Conservation (phyloP, 495 filamentous ascomycete genomes). For the Hypoxylon subgilvum region DNA sequence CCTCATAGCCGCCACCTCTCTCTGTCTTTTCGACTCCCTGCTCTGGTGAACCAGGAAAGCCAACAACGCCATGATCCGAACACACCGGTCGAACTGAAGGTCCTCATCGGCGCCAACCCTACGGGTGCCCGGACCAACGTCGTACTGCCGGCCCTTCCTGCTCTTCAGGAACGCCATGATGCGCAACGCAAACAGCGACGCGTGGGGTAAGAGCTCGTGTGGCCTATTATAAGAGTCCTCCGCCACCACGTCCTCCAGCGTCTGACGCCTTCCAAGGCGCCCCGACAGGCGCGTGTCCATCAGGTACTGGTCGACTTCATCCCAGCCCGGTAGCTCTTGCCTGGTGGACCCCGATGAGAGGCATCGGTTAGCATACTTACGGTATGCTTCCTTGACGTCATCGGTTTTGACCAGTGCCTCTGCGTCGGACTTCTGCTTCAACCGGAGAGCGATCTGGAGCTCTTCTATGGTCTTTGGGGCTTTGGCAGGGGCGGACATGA, state of each 20-base stretch:
- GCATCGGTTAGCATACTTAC: constrained; percentile 23
- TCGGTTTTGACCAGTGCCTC: constrained; percentile 8
- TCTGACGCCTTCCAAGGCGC: background rate
- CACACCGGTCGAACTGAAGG: constrained; percentile 8
- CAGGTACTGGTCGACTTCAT: constrained; percentile 17
- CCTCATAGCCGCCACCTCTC: background rate
- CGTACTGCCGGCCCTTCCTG: background rate
- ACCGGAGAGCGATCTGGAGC: constrained; percentile 6
- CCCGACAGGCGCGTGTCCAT: background rate
- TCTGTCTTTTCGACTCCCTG: background rate
- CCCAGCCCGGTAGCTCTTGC: constrained; percentile 8
- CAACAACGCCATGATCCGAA: constrained; percentile 12
- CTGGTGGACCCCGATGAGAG: constrained; percentile 2
- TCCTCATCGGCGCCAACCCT: background rate
- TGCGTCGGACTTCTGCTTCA: background rate
- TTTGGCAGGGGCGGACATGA: constrained; percentile 3
- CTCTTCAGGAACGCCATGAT: constrained; percentile 17
- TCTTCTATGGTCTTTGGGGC: constrained; percentile 10
- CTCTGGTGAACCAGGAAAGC: constrained; percentile 16
- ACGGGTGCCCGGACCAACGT: background rate
- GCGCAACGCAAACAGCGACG: constrained; percentile 12
- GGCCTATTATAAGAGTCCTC: constrained; percentile 9
- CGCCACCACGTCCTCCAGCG: background rate
- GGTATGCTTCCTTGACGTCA: constrained; percentile 15
- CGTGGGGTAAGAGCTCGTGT: constrained; percentile 15